Evolutionary conservation across 257 asterid genomes (phyloP).

Genomic region (Verbascum thapsus): DNA sequence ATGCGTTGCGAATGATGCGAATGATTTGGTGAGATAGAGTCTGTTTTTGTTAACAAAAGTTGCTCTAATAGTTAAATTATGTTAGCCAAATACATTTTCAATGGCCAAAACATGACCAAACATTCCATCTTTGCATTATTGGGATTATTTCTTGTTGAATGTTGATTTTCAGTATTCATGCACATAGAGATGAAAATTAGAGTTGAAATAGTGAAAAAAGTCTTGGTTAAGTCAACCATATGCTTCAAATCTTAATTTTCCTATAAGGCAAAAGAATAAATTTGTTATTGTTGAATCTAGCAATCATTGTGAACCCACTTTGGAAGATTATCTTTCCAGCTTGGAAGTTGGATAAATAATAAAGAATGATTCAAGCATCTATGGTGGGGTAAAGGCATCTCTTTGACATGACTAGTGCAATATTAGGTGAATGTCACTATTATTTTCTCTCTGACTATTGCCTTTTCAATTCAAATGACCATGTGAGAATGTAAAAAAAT

Average conservation of each 20-base stretch:
- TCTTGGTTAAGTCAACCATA: neutral
- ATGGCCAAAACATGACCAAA: no score
- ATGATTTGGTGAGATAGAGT: no score
- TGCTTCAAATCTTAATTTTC: conserved; percentile 12
- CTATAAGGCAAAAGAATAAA: conserved; percentile 17
- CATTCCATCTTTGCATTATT: neutral
- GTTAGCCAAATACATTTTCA: no score
- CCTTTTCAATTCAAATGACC: no score
- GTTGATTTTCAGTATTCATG: neutral
- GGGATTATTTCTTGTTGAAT: conserved; percentile 1
- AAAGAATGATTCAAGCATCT: conserved; percentile 31
- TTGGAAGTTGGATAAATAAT: conserved; percentile 25
- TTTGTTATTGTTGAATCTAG: conserved; percentile 22
- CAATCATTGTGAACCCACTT: conserved; percentile 39
- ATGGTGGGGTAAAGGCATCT: no score
- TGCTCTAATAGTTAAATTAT: no score
- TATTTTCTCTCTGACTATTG: conserved; percentile 26
- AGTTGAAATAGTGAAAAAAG: neutral
- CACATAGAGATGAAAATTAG: neutral
- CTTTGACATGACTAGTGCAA: conserved; percentile 25
- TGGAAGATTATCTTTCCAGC: conserved; percentile 35
- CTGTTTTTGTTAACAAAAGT: no score
- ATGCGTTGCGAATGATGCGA: no score
- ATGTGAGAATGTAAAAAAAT: no score
- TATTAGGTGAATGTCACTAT: conserved; percentile 27